Evolutionary conservation across 106 monocot species (phyloP).

Genomic region (Chionographis japonica): DNA sequence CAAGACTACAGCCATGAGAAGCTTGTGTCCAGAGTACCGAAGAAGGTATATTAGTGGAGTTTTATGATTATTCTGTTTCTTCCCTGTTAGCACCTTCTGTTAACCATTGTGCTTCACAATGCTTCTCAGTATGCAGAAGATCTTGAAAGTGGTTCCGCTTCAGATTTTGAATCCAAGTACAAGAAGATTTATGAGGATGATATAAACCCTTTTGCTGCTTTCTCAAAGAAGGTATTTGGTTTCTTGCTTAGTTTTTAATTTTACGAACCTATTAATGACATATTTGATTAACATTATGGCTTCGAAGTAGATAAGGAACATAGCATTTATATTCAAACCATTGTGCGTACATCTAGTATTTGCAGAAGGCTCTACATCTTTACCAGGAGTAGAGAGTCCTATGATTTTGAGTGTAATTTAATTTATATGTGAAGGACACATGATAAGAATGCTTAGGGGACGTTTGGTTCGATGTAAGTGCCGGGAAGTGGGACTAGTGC

Average conservation of each 20-base stretch:
- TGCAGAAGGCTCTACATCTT: no score
- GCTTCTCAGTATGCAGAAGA: slow-evolving; percentile 82
- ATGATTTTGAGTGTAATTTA: no score
- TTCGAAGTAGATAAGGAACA: neutral
- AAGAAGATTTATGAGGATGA: slow-evolving; percentile 99
- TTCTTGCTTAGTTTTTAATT: neutral
- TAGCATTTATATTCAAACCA: no score
- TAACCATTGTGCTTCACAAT: slow-evolving; percentile 12
- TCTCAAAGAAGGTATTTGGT: slow-evolving; percentile 78
- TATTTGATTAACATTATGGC: no score
- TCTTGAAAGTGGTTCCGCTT: slow-evolving; percentile 87
- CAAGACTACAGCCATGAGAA: slow-evolving; percentile 96
- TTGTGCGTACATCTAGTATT: no score
- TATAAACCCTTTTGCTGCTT: slow-evolving; percentile 99
- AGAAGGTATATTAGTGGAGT: slow-evolving; percentile 43
- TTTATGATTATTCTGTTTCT: neutral
- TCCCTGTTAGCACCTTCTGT: neutral
- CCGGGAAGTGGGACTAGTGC: no score
- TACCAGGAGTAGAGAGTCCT: no score
- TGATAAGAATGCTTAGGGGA: no score
- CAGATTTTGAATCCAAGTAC: slow-evolving; percentile 97
- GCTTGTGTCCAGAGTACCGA: slow-evolving; percentile 90
- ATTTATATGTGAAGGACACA: no score
- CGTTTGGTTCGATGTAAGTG: no score
- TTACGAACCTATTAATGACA: no score